These are phyloP conservation scores for Acanthamoeba pearcei DNA, from an alignment of 208 protist species.

Conservation along the genomic window DNA sequence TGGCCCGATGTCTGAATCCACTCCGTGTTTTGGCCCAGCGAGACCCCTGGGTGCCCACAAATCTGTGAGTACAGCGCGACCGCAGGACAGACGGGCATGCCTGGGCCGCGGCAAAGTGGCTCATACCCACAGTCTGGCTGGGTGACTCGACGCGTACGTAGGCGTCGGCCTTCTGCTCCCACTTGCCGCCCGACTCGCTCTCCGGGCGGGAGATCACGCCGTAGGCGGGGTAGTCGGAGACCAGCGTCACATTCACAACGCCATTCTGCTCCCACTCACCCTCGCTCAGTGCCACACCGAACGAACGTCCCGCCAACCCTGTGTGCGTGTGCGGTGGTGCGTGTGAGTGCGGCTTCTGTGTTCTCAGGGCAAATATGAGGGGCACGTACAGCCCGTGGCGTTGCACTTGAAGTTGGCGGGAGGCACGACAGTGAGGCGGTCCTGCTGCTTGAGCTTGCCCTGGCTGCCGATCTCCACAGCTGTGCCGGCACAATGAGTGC, in stretches of 20 bases:
- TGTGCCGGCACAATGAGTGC: background rate
- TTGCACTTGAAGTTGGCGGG: background rate
- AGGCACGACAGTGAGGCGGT: background rate
- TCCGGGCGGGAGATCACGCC: background rate
- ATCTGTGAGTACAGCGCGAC: background rate
- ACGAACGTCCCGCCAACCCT: background rate
- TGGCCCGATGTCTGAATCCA: too few relatives aligned
- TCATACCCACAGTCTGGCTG: background rate
- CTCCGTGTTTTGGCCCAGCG: too few relatives aligned
- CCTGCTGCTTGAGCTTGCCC: background rate
- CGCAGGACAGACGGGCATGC: too few relatives aligned
- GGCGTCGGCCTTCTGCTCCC: background rate
- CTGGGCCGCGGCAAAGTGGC: too few relatives aligned
- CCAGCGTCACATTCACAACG: background rate
- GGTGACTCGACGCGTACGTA: background rate
- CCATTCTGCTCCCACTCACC: background rate
- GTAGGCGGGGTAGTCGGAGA: background rate
- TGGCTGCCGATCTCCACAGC: background rate
- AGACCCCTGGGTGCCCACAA: too few relatives aligned
- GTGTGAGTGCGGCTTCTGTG: too few relatives aligned
- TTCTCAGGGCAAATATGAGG: too few relatives aligned
- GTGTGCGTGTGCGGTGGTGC: too few relatives aligned
- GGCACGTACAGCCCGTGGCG: background rate
- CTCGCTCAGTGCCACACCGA: background rate
- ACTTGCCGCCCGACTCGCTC: background rate